Conservation (phyloP, 2,329 filamentous ascomycete genomes). For the Fusarium torreyae region DNA sequence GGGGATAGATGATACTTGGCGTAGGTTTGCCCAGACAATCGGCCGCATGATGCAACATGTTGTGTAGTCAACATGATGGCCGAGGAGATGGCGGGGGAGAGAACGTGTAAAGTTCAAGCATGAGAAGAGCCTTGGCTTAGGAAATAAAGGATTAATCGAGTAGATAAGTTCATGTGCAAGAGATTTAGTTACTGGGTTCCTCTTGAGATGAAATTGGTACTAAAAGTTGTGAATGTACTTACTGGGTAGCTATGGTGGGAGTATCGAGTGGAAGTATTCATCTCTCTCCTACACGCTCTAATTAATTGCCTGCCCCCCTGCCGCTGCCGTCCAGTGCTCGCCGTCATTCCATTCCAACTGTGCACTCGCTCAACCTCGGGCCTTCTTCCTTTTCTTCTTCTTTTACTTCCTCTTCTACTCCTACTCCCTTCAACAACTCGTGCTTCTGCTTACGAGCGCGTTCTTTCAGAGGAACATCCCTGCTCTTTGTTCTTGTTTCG, state of each 20-base stretch:
- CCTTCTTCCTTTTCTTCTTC: not conserved
- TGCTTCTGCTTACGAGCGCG: not conserved
- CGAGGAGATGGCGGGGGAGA: not conserved
- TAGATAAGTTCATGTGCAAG: not conserved
- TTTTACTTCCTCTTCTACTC: not conserved
- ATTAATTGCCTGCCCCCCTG: not conserved
- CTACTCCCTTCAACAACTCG: not conserved
- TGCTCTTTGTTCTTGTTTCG: not conserved
- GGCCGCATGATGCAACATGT: constrained; percentile 1
- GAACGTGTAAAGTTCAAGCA: not conserved
- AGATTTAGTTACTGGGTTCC: not conserved
- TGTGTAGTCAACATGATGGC: not conserved
- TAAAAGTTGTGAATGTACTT: no score
- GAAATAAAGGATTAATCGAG: not conserved
- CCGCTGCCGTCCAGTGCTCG: constrained; percentile 18
- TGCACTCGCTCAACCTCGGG: not conserved
- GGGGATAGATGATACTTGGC: constrained; percentile 15
- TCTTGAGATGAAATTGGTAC: no score
- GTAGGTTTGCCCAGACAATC: not conserved
- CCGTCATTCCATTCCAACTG: constrained; percentile 20
- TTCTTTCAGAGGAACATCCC: not conserved
- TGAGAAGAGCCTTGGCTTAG: not conserved
- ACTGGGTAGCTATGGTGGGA: not conserved
- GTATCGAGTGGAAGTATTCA: not conserved
- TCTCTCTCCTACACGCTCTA: constrained; percentile 2